Percentiles rank a stretch among this genome's conserved stretches.
phyloP scores from a whole-genome alignment of 176 grass and related monocot genomes.

The Lolium rigidum region DNA sequence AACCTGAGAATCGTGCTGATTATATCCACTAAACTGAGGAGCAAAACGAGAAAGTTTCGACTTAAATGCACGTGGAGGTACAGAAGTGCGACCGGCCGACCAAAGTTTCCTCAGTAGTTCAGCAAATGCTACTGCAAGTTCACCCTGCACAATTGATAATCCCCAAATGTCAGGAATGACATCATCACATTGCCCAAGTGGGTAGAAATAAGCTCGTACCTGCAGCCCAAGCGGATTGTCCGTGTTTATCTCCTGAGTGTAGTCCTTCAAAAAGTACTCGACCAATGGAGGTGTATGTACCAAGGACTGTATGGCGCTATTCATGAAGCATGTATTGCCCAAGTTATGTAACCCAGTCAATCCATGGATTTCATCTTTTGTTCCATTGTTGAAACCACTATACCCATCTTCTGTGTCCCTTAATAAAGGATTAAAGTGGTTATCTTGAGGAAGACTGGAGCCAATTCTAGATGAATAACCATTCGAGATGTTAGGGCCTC shows the following conservation, averaged over 20 bases:
- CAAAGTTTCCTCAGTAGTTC: constrained; percentile 90
- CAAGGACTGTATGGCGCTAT: constrained; percentile 91
- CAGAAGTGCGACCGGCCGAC: constrained; percentile 72
- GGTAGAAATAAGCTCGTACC: constrained; percentile 50
- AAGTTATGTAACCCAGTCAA: constrained; percentile 92
- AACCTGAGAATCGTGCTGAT: constrained; percentile 99
- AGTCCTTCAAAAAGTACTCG: constrained; percentile 88
- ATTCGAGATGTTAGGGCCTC: constrained; percentile 78
- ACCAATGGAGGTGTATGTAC: constrained; percentile 93
- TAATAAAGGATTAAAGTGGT: constrained; percentile 59
- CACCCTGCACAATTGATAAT: constrained; percentile 62
- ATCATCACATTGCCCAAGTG: constrained; percentile 6
- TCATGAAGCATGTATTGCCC: constrained; percentile 99
- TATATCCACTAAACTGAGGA: constrained; percentile 98
- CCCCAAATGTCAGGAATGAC: constrained; percentile 29
- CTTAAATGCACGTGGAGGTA: constrained; percentile 92
- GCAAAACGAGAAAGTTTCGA: constrained; percentile 93
- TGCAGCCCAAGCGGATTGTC: constrained; percentile 98
- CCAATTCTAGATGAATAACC: constrained; percentile 70
- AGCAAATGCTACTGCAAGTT: constrained; percentile 92
- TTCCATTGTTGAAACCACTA: constrained; percentile 64
- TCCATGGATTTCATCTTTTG: constrained; percentile 69
- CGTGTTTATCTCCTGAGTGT: constrained; percentile 83
- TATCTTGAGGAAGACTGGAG: constrained; percentile 69
- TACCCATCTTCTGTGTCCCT: constrained; percentile 65